phyloP scores from a whole-genome alignment of 2,329 filamentous ascomycete species.

The Penicillium fuscoglaucum region DNA sequence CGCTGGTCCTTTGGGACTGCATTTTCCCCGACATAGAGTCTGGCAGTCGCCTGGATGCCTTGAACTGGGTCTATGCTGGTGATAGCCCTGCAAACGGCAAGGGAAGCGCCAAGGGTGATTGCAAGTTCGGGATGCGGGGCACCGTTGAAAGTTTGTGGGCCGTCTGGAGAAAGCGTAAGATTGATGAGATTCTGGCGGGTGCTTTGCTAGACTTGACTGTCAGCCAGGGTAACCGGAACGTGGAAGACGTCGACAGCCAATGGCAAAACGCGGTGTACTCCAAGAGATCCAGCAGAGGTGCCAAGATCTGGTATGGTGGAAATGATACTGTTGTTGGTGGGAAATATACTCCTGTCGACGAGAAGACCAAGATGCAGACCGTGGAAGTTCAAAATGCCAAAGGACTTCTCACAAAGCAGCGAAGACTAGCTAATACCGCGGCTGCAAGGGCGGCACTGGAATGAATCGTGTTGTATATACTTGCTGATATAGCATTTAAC shows the following conservation, averaged over 20 bases:
- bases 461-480: conserved; percentile 12
- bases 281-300: conserved; percentile 41
- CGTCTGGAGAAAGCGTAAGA: conserved; percentile 78
- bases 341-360: conserved; percentile 58
- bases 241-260: conserved; percentile 24
- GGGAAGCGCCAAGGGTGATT: conserved; percentile 50
- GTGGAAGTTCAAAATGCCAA: conserved; percentile 64
- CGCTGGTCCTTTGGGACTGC: conserved; percentile 94
- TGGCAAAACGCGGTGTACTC: conserved; percentile 23
- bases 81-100: conserved; percentile 54
- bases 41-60: conserved; percentile 55
- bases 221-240: conserved; percentile 40
- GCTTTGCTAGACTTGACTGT: conserved; percentile 67
- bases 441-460: conserved; percentile 12
- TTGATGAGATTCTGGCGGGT: conserved; percentile 82
- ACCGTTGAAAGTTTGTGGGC: conserved; percentile 77
- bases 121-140: conserved; percentile 65
- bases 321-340: conserved; percentile 56
- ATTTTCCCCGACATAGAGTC: conserved; percentile 67
- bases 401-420: conserved; percentile 55
- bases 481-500: neutral
- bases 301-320: conserved; percentile 60
- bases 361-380: conserved; percentile 57
- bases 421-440: conserved; percentile 37
- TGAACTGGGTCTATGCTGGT: conserved; percentile 78